These are phyloP conservation scores for Kodamaea kaohsiungensis DNA, from an alignment of 805 yeast species.

Conservation along the genomic window DNA sequence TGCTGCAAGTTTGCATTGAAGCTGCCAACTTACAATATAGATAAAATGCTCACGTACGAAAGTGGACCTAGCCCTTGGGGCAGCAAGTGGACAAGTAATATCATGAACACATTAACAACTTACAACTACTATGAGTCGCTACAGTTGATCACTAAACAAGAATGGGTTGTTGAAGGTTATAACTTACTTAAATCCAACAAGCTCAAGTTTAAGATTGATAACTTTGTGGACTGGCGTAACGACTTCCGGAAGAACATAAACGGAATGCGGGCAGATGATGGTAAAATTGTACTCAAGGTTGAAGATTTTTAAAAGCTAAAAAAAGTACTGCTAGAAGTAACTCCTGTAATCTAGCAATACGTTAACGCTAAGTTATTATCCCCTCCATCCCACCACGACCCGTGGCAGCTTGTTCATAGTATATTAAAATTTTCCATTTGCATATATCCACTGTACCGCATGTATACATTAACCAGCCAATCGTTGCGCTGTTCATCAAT, in stretches of 20 bases:
- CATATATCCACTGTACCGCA: not conserved
- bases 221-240: constrained; percentile 39
- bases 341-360: not conserved
- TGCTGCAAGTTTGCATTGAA: constrained; percentile 32
- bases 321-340: not conserved
- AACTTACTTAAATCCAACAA: constrained; percentile 25
- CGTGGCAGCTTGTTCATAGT: not conserved
- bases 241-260: constrained; percentile 30
- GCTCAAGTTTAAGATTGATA: constrained; percentile 33
- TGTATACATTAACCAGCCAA: not conserved
- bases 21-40: constrained; percentile 38
- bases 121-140: constrained; percentile 39
- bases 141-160: constrained; percentile 25
- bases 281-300: constrained; percentile 35
- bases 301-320: constrained; percentile 31
- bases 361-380: not conserved
- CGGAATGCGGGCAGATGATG: constrained; percentile 29
- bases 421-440: not conserved
- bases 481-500: not conserved
- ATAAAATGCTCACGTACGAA: constrained; percentile 22
- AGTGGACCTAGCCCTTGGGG: constrained; percentile 37
- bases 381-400: not conserved
- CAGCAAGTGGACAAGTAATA: constrained; percentile 31
- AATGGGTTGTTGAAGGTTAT: constrained; percentile 39
- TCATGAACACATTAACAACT: constrained; percentile 30